phyloP scores from a whole-genome alignment of 257 asterid genomes.

The Phtheirospermum japonicum region DNA sequence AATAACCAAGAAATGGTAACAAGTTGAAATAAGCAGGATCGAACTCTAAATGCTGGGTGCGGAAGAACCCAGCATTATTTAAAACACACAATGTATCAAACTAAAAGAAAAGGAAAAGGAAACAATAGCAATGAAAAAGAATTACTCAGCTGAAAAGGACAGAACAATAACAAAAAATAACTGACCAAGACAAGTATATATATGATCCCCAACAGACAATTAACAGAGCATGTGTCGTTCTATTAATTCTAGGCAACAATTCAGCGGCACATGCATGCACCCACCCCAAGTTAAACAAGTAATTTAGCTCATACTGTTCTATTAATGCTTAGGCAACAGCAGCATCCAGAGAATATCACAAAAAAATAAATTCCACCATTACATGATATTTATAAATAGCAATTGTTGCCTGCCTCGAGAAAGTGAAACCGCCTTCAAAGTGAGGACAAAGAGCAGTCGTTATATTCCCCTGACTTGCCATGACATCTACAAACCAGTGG shows the following conservation, averaged over 20 bases:
- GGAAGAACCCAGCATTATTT: slow-evolving; percentile 11
- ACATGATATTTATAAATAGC: slow-evolving; percentile 48
- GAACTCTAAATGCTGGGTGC: slow-evolving; percentile 17
- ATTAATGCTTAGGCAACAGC: slow-evolving; percentile 28
- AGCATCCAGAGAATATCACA: slow-evolving; percentile 36
- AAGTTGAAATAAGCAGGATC: neutral
- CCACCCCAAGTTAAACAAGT: slow-evolving; percentile 15
- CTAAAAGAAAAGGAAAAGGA: neutral
- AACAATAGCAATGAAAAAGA: neutral
- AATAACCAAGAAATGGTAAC: neutral
- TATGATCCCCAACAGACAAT: slow-evolving; percentile 1
- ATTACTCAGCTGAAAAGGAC: neutral
- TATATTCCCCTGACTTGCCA: slow-evolving; percentile 81
- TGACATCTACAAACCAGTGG: slow-evolving; percentile 90
- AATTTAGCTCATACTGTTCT: slow-evolving; percentile 18
- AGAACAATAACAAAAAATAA: slow-evolving; percentile 1
- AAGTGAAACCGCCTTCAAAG: slow-evolving; percentile 84
- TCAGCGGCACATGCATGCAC: slow-evolving; percentile 7
- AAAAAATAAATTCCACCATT: slow-evolving; percentile 40
- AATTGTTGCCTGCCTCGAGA: slow-evolving; percentile 86
- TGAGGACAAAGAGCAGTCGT: slow-evolving; percentile 79
- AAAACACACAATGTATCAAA: neutral
- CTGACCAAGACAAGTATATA: slow-evolving; percentile 7
- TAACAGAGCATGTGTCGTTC: neutral
- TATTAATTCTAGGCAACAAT: slow-evolving; percentile 1